Conservation (phyloP, 2,329 filamentous ascomycete genomes). For the Teratosphaeria viscida region DNA sequence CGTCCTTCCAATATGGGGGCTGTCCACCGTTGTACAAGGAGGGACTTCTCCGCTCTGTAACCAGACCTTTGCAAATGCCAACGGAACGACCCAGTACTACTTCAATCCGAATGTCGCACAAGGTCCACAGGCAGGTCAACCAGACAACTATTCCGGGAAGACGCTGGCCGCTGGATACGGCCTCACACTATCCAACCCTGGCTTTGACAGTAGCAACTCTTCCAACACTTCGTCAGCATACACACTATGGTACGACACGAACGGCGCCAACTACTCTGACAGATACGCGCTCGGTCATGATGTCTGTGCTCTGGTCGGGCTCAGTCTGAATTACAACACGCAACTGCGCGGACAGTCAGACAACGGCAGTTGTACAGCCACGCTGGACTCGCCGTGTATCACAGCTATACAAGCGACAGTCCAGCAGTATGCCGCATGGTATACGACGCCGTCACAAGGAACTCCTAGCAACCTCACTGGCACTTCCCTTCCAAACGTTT, state of each 20-base stretch:
- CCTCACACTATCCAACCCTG: background rate
- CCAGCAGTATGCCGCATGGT: background rate
- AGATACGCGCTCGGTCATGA: background rate
- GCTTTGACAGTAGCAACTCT: background rate
- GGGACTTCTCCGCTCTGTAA: background rate
- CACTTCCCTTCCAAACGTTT: background rate
- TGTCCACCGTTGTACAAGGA: background rate
- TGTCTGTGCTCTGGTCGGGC: background rate
- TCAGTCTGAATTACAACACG: background rate
- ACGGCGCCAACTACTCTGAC: background rate
- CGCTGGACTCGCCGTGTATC: background rate
- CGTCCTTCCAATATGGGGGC: background rate
- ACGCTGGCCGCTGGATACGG: background rate
- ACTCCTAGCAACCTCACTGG: background rate
- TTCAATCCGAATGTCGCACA: background rate
- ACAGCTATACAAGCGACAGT: background rate
- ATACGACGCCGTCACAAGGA: background rate
- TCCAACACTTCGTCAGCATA: background rate
- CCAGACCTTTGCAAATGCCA: background rate
- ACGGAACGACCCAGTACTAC: background rate
- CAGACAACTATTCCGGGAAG: background rate
- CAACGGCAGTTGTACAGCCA: background rate
- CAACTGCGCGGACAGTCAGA: background rate
- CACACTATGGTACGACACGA: background rate
- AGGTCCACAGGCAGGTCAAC: background rate